A percentile compares a stretch with the other conserved stretches of the same genome.
Evolutionary conservation across 441 rosid genomes (phyloP).

Genomic region (Biscutella laevigata): DNA sequence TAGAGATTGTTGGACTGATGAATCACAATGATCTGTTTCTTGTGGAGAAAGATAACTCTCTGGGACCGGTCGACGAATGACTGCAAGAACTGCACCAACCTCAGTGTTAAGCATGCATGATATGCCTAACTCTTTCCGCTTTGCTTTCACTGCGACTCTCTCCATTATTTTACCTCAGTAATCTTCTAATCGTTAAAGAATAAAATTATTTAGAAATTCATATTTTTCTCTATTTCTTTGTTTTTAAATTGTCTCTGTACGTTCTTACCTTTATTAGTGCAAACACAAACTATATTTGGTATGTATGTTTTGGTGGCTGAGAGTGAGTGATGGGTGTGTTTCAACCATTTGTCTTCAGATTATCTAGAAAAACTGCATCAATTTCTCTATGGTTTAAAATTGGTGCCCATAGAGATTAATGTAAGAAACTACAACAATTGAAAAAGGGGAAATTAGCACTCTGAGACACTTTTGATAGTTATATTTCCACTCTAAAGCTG

Average conservation of each 20-base stretch:
- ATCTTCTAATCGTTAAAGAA: neutral
- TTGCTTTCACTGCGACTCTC: slow-evolving; percentile 22
- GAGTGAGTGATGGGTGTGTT: slow-evolving; percentile 16
- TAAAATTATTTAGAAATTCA: neutral
- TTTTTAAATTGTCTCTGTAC: neutral
- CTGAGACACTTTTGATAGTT: too few species aligned
- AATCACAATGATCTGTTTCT: slow-evolving; percentile 43
- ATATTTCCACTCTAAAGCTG: too few species aligned
- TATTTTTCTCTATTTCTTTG: neutral
- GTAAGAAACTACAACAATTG: too few species aligned
- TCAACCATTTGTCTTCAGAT: slow-evolving; percentile 23
- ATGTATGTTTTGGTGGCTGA: slow-evolving; percentile 22
- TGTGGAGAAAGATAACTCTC: slow-evolving; percentile 36
- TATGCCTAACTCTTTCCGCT: slow-evolving; percentile 51
- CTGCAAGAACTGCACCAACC: slow-evolving; percentile 75
- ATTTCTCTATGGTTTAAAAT: slow-evolving; percentile 12
- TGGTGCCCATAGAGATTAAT: neutral
- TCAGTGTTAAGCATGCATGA: slow-evolving; percentile 95
- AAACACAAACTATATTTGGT: slow-evolving; percentile 20
- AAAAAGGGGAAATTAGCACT: too few species aligned
- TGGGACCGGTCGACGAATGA: slow-evolving; percentile 51
- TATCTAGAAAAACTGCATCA: neutral
- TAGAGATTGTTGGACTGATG: slow-evolving; percentile 49
- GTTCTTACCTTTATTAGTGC: slow-evolving; percentile 25
- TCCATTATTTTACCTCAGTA: slow-evolving; percentile 12